phyloP scores from a whole-genome alignment of 2,329 filamentous ascomycete species.

The Metarhizium rileyi region DNA sequence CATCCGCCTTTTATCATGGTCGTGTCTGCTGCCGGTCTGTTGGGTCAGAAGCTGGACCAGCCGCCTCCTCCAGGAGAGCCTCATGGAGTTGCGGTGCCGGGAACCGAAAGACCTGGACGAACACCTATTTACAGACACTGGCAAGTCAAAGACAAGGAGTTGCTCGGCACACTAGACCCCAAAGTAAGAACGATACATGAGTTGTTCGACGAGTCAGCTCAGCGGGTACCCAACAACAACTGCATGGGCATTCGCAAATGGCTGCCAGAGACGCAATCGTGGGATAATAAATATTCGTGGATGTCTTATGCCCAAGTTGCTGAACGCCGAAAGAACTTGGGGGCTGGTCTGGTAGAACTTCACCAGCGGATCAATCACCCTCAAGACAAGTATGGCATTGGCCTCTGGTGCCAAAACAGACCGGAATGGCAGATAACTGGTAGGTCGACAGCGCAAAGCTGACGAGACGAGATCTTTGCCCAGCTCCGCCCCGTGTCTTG shows the following conservation, averaged over 20 bases:
- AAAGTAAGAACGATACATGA: constrained; percentile 65
- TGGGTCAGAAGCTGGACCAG: constrained; percentile 38
- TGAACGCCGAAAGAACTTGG: constrained; percentile 71
- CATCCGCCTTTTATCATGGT: neutral
- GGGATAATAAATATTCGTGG: constrained; percentile 69
- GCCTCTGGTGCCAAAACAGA: constrained; percentile 75
- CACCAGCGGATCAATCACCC: constrained; percentile 61
- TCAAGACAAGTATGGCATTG: constrained; percentile 57
- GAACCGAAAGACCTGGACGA: constrained; percentile 61
- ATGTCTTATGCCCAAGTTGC: constrained; percentile 72
- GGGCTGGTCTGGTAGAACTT: constrained; percentile 73
- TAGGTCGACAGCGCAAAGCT: constrained; percentile 30
- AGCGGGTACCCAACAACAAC: constrained; percentile 52
- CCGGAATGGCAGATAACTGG: constrained; percentile 79
- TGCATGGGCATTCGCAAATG: constrained; percentile 77
- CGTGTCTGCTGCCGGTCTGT: neutral
- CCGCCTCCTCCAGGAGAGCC: constrained; percentile 67
- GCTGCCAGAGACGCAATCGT: constrained; percentile 63
- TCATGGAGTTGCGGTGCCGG: constrained; percentile 68
- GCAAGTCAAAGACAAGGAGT: constrained; percentile 58
- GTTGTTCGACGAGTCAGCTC: constrained; percentile 61
- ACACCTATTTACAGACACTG: constrained; percentile 75
- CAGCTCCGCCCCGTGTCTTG: neutral
- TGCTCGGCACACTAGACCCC: constrained; percentile 65
- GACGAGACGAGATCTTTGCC: neutral